A percentile compares a stretch with the other conserved stretches of the same genome.
Conservation (phyloP, 2,329 filamentous ascomycete species). For the Ceratocystis cubensis region DNA sequence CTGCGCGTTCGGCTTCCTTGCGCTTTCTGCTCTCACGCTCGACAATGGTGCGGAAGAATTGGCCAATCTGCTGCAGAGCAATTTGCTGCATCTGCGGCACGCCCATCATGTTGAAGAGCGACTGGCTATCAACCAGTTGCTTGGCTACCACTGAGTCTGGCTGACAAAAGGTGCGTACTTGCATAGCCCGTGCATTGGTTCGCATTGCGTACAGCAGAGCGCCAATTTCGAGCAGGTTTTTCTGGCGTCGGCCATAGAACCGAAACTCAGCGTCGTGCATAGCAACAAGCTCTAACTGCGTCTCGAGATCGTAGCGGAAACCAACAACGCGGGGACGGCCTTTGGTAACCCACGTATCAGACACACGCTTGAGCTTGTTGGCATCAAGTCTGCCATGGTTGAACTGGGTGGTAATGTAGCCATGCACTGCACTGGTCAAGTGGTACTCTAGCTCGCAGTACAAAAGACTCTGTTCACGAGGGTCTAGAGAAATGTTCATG, state of each 20-base stretch:
- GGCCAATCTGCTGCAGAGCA: conserved; percentile 38
- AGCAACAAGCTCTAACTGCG: conserved; percentile 43
- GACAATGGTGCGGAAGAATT: conserved; percentile 43
- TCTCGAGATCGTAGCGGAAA: conserved; percentile 49
- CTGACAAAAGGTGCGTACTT: conserved; percentile 44
- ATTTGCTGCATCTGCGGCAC: conserved; percentile 34
- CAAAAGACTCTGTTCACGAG: conserved; percentile 45
- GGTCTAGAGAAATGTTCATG: conserved; percentile 39
- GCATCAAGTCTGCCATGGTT: conserved; percentile 42
- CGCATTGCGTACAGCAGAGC: conserved; percentile 42
- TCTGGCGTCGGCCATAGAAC: conserved; percentile 40
- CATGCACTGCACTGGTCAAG: conserved; percentile 39
- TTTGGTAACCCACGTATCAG: conserved; percentile 39
- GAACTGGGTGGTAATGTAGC: conserved; percentile 41
- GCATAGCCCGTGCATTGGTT: conserved; percentile 39
- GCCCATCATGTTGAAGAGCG: conserved; percentile 39
- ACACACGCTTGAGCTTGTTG: conserved; percentile 39
- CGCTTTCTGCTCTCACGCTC: conserved; percentile 33
- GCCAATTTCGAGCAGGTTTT: conserved; percentile 32
- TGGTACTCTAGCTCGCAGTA: conserved; percentile 48
- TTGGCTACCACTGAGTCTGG: conserved; percentile 47
- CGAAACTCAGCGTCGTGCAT: conserved; percentile 41
- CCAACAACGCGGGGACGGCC: conserved; percentile 43
- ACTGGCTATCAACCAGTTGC: conserved; percentile 43
- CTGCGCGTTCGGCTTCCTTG: conserved; percentile 24